phyloP scores from a whole-genome alignment of 202 grass and related monocot species.

The Panicum hallii region DNA sequence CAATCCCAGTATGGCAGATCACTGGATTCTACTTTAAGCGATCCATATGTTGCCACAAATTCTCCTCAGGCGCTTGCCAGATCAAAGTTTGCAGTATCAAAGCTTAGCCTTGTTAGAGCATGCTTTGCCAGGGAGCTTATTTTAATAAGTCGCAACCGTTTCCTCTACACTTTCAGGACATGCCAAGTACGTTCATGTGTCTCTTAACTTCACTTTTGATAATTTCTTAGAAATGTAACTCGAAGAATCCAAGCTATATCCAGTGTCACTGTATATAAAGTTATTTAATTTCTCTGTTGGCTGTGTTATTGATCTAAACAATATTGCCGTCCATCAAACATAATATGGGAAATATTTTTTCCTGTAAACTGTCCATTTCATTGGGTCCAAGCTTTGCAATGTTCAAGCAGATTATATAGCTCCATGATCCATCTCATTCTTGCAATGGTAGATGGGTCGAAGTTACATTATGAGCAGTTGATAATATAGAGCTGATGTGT shows the following conservation, averaged over 20 bases:
- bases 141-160: conserved; percentile 68
- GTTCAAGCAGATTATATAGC: neutral
- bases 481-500: neutral
- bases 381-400: neutral
- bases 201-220: conserved; percentile 4
- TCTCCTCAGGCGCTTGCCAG: conserved; percentile 52
- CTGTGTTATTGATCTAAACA: neutral
- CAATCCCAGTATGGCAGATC: conserved; percentile 60
- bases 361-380: neutral
- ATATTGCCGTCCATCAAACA: neutral
- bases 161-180: conserved; percentile 77
- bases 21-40: conserved; percentile 37
- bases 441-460: neutral
- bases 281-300: conserved; percentile 1
- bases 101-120: conserved; percentile 57
- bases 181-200: conserved; percentile 57
- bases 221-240: conserved; percentile 5
- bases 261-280: neutral
- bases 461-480: neutral
- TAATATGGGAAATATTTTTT: neutral
- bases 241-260: neutral
- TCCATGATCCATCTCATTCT: neutral
- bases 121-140: conserved; percentile 70
- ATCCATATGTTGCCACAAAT: conserved; percentile 15
- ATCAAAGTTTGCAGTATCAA: conserved; percentile 76